Base-by-base conservation (phyloP, 257 asterid genomes). In the Ajuga chamaepitys region DNA sequence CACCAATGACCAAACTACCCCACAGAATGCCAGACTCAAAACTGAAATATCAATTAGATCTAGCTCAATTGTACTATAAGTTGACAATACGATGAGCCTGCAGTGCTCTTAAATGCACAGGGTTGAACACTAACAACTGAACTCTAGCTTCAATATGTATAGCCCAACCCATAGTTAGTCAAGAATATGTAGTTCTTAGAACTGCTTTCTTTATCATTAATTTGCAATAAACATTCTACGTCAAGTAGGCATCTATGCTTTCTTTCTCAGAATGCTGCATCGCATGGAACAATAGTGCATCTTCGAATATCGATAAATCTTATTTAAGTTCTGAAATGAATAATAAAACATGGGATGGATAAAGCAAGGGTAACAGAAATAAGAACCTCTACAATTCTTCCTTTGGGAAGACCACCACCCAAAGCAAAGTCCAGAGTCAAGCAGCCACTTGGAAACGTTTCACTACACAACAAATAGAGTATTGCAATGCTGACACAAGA, bases 331-430 rank as follows among this genome's bases (percentile, higher is more conserved):
- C 0, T 0, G 5, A 68, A 70, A 65, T 12, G 11, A 40, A 28
- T 8, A 51, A n/a, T 13, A 72, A 25, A 17, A 46, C 14, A 58
- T 3, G 20, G 28, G 41, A 45, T 22, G 48, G 16, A 37, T 16
- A 59, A 51, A 12, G 70, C 24, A 64, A 52, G 17, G 2, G 21
- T 11, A 58, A 11, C 41, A 52, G 25, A 62, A 25, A 51, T 11
- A 60, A 72, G 30, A 86, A 89, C 99, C 99, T 93, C 99, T 7
- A 93, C 95, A 24, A 93, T 93, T 77, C 99, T 89, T 74, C 99
- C 99, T 83, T 73, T 87, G 68, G 99, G 99, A 61, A 93, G 84
- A 57, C 99, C 99, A 58, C 96, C 99, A 35, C 99, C 97, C 75
- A 93, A 82, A 64, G 99, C 99, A 74, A 89, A 86, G 86, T 93